Conservation (phyloP, 129 eudicot species). For the Tanacetum coccineum region DNA sequence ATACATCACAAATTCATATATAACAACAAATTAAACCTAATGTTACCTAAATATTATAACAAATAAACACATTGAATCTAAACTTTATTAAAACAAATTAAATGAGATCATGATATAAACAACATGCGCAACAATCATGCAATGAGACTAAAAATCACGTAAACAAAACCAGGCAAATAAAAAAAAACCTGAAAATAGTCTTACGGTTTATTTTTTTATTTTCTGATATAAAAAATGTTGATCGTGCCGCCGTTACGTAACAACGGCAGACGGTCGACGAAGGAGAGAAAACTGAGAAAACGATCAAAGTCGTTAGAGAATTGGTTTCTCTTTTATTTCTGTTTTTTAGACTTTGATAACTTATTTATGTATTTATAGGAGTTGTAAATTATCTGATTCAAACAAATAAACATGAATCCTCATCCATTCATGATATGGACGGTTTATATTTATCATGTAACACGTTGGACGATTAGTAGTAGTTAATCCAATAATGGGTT, state of each 20-base stretch:
- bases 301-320: slow-evolving; percentile 29
- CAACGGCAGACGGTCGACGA: slow-evolving; percentile 65
- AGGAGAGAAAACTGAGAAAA: slow-evolving; percentile 29
- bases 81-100: neutral
- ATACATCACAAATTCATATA: neutral
- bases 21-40: neutral
- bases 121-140: neutral
- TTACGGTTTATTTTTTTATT: neutral
- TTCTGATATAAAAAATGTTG: slow-evolving; percentile 1
- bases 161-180: neutral
- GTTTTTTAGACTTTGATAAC: neutral
- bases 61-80: too few relatives aligned
- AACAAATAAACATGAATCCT: slow-evolving; percentile 9
- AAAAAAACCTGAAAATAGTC: neutral
- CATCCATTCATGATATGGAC: slow-evolving; percentile 1
- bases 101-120: neutral
- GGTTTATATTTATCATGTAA: neutral
- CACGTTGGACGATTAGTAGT: too few relatives aligned
- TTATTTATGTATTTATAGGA: slow-evolving; percentile 4
- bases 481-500: too few relatives aligned
- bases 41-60: too few relatives aligned
- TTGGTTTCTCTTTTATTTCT: neutral
- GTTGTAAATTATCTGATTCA: neutral
- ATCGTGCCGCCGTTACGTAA: slow-evolving; percentile 38
- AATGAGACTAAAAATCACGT: neutral